phyloP scores from a whole-genome alignment of 495 filamentous ascomycete species.

The Lichenothelia convexa region DNA sequence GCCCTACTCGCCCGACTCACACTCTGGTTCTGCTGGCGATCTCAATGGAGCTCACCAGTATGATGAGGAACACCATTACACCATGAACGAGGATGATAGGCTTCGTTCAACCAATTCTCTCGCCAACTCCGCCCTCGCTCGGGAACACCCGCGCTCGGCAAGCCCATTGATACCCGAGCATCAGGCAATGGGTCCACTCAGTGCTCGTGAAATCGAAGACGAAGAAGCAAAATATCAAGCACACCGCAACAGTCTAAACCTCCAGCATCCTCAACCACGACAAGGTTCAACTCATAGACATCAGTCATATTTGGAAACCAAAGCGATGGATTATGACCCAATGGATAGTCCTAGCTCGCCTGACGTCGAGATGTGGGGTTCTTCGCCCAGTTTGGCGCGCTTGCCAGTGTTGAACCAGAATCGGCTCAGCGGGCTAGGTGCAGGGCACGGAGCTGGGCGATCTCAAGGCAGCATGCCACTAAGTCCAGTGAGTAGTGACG shows the following conservation, averaged over 20 bases:
- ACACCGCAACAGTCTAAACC: conserved; percentile 71
- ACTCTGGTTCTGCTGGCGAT: conserved; percentile 50
- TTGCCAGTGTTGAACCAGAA: conserved; percentile 19
- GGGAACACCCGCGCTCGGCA: conserved; percentile 30
- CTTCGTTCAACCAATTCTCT: conserved; percentile 48
- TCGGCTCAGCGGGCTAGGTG: conserved; percentile 14
- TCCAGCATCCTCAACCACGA: conserved; percentile 81
- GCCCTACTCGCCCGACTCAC: conserved; percentile 33
- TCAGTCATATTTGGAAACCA: conserved; percentile 59
- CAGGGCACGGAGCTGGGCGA: not conserved
- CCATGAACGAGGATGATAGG: conserved; percentile 50
- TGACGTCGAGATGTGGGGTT: conserved; percentile 54
- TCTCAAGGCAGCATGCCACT: too few species aligned
- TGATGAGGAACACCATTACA: conserved; percentile 42
- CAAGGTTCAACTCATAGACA: conserved; percentile 67
- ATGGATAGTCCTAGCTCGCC: conserved; percentile 37
- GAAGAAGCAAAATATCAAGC: conserved; percentile 84
- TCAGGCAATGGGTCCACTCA: conserved; percentile 1
- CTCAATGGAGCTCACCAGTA: conserved; percentile 37
- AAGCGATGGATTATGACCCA: conserved; percentile 47
- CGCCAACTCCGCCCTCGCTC: conserved; percentile 14
- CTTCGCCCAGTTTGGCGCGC: conserved; percentile 15
- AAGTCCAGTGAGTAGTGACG: conserved; percentile 1
- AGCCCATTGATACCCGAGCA: conserved; percentile 39
- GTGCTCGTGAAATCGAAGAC: conserved; percentile 32